Percentiles rank a stretch among this genome's conserved stretches.
These are phyloP conservation scores for Baorangia bicolor DNA, from an alignment of 768 basidiomycete genomes.

Conservation along the genomic window DNA sequence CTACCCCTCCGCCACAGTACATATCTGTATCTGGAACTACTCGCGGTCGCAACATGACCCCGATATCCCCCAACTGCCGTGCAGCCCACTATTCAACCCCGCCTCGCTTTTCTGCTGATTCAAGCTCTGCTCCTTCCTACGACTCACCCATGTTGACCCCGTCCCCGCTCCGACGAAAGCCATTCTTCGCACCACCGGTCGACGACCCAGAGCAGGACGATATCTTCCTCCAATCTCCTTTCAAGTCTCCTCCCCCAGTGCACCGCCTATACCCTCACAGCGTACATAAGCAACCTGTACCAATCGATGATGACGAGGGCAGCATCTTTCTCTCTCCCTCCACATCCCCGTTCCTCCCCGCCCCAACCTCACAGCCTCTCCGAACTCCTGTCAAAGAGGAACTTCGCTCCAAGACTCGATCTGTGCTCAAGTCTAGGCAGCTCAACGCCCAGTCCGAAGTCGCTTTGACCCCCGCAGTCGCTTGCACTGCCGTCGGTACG, in stretches of 20 bases:
- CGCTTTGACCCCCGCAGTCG: slow-evolving; percentile 10
- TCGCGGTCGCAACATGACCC: slow-evolving; percentile 33
- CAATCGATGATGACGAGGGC: slow-evolving; percentile 56
- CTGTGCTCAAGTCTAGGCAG: slow-evolving; percentile 39
- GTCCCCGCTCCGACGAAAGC: slow-evolving; percentile 54
- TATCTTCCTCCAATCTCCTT: slow-evolving; percentile 54
- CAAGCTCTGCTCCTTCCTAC: slow-evolving; percentile 34
- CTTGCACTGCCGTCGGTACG: slow-evolving; percentile 47
- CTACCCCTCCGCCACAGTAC: slow-evolving; percentile 36
- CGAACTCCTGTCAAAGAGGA: slow-evolving; percentile 59
- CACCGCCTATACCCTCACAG: slow-evolving; percentile 43
- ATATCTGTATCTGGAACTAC: slow-evolving; percentile 33
- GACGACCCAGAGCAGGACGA: slow-evolving; percentile 43
- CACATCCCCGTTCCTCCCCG: slow-evolving; percentile 43
- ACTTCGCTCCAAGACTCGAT: slow-evolving; percentile 39
- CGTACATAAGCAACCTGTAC: slow-evolving; percentile 33
- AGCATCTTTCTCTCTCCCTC: slow-evolving; percentile 56
- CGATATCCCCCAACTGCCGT: slow-evolving; percentile 34
- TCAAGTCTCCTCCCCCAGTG: slow-evolving; percentile 45
- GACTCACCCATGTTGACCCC: slow-evolving; percentile 64
- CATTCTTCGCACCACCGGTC: slow-evolving; percentile 37
- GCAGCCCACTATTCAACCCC: slow-evolving; percentile 35
- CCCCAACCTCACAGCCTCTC: slow-evolving; percentile 49
- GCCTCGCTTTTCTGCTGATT: slow-evolving; percentile 26
- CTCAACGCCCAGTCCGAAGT: slow-evolving; percentile 23